Base-by-base conservation (phyloP, 805 yeast species). In the Starmera caribaea region DNA sequence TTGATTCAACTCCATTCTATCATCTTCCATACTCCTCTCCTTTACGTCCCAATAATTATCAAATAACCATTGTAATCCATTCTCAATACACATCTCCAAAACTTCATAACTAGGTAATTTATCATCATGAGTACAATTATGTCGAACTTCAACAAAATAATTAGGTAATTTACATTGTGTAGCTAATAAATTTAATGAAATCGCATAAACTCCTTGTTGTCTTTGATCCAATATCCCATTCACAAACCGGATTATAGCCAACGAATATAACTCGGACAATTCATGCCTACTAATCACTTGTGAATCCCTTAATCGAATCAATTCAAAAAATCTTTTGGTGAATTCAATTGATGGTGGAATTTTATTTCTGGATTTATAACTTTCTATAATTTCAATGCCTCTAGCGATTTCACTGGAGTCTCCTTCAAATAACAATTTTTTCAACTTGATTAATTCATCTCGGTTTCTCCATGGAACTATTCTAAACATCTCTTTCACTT, bases 141-240 rank as follows among this genome's bases (percentile, higher is more conserved):
- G 97, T 41, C 98, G 69, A 27, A 87, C 55, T 53, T 92, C 98
- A 1, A 92, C 98, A 58, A 92, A 87, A 51, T 73, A 73, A 28
- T 79, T 68, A 0, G 97, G 96, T 17, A 92, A 63, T 2, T 74
- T 72, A 16, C 85, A 59, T 34, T 71, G 70, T 39, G 65, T 71
- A 1, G 97, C 97, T 17, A 92, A 60, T 6, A 70, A 68, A 45
- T 82, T 81, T 49, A 92, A 62, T 6, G 97, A 89, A 13, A 82
- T 73, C 0, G 96, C 96, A 54, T 63, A 80, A 34, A 69, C 73
- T 1, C 88, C 74, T 49, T 79, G 84, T 58, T 92, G 98, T 37
- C 72, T 72, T 0, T 95, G 92, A 57, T 92, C 98, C 30, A 92
- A 59, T 4, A 87, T 58, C 3, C 97, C 97, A 58, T 92, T 92